Percentiles rank a stretch among this genome's conserved stretches.
These are phyloP conservation scores for Plasmodium blacklocki DNA, from an alignment of 169 alveolate species.

Conservation along the genomic window DNA sequence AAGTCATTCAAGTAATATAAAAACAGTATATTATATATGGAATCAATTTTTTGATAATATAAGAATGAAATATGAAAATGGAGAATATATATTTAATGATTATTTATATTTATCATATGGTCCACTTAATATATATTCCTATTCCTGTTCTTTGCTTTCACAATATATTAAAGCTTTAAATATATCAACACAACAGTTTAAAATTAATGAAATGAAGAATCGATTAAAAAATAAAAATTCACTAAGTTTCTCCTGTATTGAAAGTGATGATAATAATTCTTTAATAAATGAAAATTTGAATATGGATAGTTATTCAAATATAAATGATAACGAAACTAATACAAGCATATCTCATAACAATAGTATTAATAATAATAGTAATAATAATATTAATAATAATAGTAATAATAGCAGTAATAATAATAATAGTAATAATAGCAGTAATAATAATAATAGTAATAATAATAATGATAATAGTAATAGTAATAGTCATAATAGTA, in stretches of 20 bases:
- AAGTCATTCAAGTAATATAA: conserved; percentile 64
- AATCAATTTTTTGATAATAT: conserved; percentile 54
- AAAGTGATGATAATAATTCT: conserved; percentile 13
- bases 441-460: background rate
- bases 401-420: background rate
- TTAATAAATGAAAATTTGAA: conserved; percentile 8
- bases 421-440: background rate
- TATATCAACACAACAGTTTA: conserved; percentile 68
- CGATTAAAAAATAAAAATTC: conserved; percentile 25
- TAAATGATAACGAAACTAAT: conserved; percentile 10
- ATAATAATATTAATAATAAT: background rate
- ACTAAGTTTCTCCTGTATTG: conserved; percentile 11
- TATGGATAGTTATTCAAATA: background rate
- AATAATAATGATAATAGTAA: background rate
- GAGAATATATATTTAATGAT: conserved; percentile 57
- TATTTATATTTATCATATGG: conserved; percentile 52
- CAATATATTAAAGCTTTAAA: conserved; percentile 67
- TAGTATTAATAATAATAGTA: background rate
- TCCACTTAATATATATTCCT: conserved; percentile 50
- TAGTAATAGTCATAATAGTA: no score
- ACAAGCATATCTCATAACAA: background rate
- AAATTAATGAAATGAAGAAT: conserved; percentile 43
- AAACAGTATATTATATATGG: conserved; percentile 72
- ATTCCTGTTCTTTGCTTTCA: conserved; percentile 56
- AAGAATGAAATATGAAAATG: conserved; percentile 63